Percentiles rank a stretch among this genome's conserved stretches.
phyloP scores from a whole-genome alignment of 306 rosid genomes.

The Abrus pulchellus region DNA sequence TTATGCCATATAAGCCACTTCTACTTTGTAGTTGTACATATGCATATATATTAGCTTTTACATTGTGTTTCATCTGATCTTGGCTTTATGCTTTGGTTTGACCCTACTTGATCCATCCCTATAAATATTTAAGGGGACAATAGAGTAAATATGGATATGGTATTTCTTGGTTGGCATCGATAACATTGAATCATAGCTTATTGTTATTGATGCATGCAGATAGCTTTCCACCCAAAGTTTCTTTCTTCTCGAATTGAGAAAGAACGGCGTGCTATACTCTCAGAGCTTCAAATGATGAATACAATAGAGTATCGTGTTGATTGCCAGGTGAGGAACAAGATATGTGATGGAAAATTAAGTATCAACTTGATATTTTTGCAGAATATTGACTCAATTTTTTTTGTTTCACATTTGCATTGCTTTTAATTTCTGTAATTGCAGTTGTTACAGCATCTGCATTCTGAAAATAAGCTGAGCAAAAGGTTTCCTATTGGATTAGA shows the following conservation, averaged over 20 bases:
- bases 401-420: conserved; percentile 2
- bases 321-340: conserved; percentile 78
- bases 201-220: conserved; percentile 68
- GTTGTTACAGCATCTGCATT: conserved; percentile 96
- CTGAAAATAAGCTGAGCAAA: conserved; percentile 98
- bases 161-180: conserved; percentile 41
- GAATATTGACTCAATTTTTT: conserved; percentile 34
- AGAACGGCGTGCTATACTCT: conserved; percentile 96
- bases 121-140: conserved; percentile 4
- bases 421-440: conserved; percentile 57
- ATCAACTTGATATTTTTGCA: conserved; percentile 43
- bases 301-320: conserved; percentile 98
- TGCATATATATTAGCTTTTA: conserved; percentile 10
- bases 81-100: conserved; percentile 31
- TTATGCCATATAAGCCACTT: conserved; percentile 14
- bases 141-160: conserved; percentile 32
- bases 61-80: conserved; percentile 21
- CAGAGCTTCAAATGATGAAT: conserved; percentile 99
- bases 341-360: conserved; percentile 35
- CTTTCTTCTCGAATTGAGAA: conserved; percentile 98
- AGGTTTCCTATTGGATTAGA: conserved; percentile 99
- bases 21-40: conserved; percentile 3
- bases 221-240: conserved; percentile 95
- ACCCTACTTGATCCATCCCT: conserved; percentile 30
- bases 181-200: conserved; percentile 44